These are phyloP conservation scores for Coelastrella sp. DNA, from an alignment of 139 green algal genomes.

Conservation along the genomic window DNA sequence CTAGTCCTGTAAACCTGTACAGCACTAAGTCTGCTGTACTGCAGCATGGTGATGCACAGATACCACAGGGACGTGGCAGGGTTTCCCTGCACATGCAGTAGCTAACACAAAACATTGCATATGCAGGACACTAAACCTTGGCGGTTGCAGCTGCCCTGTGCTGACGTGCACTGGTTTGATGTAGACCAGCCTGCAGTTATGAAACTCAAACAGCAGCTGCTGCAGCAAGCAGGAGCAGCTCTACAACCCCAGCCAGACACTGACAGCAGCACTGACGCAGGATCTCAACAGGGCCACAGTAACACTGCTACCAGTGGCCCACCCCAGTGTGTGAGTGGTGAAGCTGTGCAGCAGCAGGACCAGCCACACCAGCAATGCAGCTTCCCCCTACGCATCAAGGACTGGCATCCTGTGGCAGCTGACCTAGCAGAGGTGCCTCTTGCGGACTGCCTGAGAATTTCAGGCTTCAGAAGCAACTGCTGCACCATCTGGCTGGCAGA, in stretches of 20 bases:
- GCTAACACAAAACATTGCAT: neutral
- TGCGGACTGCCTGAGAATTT: neutral
- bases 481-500: conserved; percentile 51
- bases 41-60: too few species aligned
- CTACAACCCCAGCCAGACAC: neutral
- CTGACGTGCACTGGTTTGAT: conserved; percentile 51
- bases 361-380: neutral
- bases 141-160: conserved; percentile 41
- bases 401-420: conserved; percentile 40
- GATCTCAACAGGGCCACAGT: neutral
- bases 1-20: too few species aligned
- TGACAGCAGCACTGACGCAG: neutral
- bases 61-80: neutral
- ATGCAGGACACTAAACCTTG: conserved; percentile 58
- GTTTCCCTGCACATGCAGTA: neutral
- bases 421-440: conserved; percentile 39
- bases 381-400: conserved; percentile 17
- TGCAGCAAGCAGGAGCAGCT: conserved; percentile 27
- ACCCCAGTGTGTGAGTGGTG: neutral
- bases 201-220: conserved; percentile 47
- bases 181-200: conserved; percentile 53
- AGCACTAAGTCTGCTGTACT: neutral
- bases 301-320: neutral
- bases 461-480: neutral
- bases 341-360: neutral